Evolutionary conservation across 2,329 filamentous ascomycete species (phyloP).

Genomic region (Acephala macrosclerotiorum): DNA sequence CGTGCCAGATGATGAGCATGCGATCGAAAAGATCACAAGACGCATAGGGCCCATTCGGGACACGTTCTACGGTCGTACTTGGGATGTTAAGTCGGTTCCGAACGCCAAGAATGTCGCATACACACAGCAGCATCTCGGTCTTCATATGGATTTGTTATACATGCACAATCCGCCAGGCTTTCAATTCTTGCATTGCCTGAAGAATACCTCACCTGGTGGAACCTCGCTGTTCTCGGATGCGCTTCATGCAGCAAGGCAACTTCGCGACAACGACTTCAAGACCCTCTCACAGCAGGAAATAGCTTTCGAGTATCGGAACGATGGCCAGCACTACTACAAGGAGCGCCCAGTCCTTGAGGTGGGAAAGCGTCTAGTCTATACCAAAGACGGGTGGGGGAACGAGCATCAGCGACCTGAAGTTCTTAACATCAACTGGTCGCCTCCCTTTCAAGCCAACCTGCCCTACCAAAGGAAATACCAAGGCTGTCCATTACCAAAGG

Average conservation of each 20-base stretch:
- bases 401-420: background rate
- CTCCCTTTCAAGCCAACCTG: slow-evolving; percentile 76
- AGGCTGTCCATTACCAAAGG: slow-evolving; percentile 42
- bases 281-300: slow-evolving; percentile 54
- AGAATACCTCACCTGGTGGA: slow-evolving; percentile 80
- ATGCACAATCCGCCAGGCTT: slow-evolving; percentile 79
- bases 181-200: slow-evolving; percentile 88
- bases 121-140: slow-evolving; percentile 79
- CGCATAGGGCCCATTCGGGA: slow-evolving; percentile 81
- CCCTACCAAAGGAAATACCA: slow-evolving; percentile 30
- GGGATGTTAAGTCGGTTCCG: slow-evolving; percentile 85
- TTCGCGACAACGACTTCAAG: slow-evolving; percentile 45
- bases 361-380: background rate
- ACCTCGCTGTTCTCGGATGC: slow-evolving; percentile 87
- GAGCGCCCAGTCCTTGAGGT: slow-evolving; percentile 61
- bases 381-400: background rate
- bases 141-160: slow-evolving; percentile 96
- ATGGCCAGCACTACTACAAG: slow-evolving; percentile 68
- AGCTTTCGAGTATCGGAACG: slow-evolving; percentile 73
- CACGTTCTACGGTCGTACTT: slow-evolving; percentile 91
- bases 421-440: slow-evolving; percentile 70
- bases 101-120: slow-evolving; percentile 92
- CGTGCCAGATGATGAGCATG: slow-evolving; percentile 72
- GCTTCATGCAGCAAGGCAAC: slow-evolving; percentile 62
- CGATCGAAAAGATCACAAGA: slow-evolving; percentile 72